phyloP scores from a whole-genome alignment of 2,329 filamentous ascomycete genomes.

The Colletotrichum sp. region DNA sequence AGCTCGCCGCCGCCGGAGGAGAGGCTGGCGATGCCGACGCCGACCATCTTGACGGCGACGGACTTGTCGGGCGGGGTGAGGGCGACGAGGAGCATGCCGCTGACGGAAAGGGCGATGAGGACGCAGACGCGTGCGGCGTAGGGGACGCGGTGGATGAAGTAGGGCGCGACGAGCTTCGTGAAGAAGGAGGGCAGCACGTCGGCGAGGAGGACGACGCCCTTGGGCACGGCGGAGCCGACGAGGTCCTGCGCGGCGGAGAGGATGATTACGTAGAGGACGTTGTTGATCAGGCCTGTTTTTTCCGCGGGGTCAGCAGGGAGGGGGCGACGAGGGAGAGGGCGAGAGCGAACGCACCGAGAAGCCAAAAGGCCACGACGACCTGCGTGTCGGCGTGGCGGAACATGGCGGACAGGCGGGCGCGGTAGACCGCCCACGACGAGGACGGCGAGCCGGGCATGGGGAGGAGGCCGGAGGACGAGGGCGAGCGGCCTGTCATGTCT shows the following conservation, averaged over 20 bases:
- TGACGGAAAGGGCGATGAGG: constrained; percentile 77
- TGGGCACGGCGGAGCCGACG: constrained; percentile 87
- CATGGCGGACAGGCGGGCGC: constrained; percentile 65
- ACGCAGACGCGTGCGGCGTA: constrained; percentile 77
- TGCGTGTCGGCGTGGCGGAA: constrained; percentile 72
- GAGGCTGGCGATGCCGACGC: constrained; percentile 84
- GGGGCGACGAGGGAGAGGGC: neutral
- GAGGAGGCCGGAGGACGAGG: constrained; percentile 51
- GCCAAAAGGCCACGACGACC: constrained; percentile 86
- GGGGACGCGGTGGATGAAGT: constrained; percentile 89
- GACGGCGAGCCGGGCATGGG: constrained; percentile 63
- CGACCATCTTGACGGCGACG: constrained; percentile 77
- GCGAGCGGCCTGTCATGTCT: constrained; percentile 41
- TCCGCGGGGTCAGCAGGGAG: neutral
- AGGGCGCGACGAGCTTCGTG: constrained; percentile 87
- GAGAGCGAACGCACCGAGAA: constrained; percentile 70
- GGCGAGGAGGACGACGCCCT: constrained; percentile 90
- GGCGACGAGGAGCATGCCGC: constrained; percentile 89
- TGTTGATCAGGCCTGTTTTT: constrained; percentile 82
- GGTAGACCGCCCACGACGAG: constrained; percentile 77
- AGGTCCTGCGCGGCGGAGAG: constrained; percentile 95
- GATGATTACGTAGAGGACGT: constrained; percentile 97
- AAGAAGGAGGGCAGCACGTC: constrained; percentile 90
- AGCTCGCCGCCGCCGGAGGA: constrained; percentile 88
- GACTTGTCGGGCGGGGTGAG: constrained; percentile 72